Conservation (phyloP, 192 early-diverging fungal genomes). For the Tieghemiomyces parasiticus region DNA sequence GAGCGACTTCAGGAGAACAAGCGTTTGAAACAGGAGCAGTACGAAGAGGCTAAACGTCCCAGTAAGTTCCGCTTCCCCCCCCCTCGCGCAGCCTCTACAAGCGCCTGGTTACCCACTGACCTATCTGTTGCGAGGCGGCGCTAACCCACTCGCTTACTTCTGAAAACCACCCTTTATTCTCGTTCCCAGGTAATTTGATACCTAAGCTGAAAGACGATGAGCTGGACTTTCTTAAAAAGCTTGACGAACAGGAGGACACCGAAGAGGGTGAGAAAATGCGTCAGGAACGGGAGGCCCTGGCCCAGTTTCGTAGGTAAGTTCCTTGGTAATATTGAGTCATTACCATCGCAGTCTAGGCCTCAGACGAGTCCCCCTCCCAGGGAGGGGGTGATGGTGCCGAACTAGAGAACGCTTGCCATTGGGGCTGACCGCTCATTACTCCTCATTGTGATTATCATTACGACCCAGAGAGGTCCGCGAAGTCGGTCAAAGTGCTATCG, state of each 20-base stretch:
- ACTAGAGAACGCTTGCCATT: no score
- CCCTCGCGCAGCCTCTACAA: neutral
- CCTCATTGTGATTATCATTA: no score
- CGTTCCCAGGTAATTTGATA: constrained; percentile 29
- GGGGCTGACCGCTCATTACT: no score
- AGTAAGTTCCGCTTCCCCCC: constrained; percentile 14
- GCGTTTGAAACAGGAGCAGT: constrained; percentile 33
- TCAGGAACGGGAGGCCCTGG: no score
- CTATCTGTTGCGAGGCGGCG: neutral
- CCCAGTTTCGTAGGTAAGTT: no score
- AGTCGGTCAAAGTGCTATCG: no score
- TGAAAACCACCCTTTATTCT: neutral
- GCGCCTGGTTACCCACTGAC: neutral
- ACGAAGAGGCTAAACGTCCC: constrained; percentile 35
- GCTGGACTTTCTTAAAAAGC: constrained; percentile 31
- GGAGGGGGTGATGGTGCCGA: no score
- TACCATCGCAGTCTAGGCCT: no score
- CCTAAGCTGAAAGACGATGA: constrained; percentile 43
- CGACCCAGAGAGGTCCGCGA: no score
- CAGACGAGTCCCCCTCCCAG: no score
- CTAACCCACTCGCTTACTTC: neutral
- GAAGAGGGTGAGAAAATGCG: no score
- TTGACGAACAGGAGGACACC: constrained; percentile 19
- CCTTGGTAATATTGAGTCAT: no score
- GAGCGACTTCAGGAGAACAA: constrained; percentile 44